Percentiles rank a stretch among this genome's conserved stretches.
Evolutionary conservation across 1,284 basidiomycete genomes (phyloP).

Genomic region (Kwoniella shivajii): DNA sequence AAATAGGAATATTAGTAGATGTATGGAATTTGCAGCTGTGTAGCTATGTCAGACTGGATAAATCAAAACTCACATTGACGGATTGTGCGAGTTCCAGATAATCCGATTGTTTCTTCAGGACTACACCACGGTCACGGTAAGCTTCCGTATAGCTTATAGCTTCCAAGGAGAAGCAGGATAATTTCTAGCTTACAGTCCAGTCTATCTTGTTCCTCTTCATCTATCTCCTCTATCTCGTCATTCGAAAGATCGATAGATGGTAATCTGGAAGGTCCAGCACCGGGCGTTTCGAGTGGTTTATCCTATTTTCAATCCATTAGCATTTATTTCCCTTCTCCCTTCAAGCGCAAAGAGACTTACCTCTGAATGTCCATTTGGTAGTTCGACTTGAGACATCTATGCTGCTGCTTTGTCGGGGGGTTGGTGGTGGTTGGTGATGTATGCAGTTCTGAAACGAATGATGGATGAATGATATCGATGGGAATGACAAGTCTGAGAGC

Average conservation of each 20-base stretch:
- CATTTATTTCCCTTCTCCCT: not conserved
- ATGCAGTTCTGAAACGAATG: not conserved
- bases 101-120: constrained; percentile 37
- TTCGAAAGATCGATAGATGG: not conserved
- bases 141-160: no score
- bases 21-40: no score
- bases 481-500: no score
- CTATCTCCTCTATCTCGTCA: not conserved
- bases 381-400: not conserved
- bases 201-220: constrained; percentile 27
- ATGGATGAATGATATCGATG: no score
- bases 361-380: constrained; percentile 11
- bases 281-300: constrained; percentile 26
- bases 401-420: not conserved
- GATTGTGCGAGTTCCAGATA: constrained; percentile 45
- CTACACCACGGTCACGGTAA: no score
- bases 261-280: constrained; percentile 32
- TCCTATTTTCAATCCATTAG: constrained; percentile 1
- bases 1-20: no score
- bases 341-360: not conserved
- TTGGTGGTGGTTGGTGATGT: no score
- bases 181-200: constrained; percentile 18
- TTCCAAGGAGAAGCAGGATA: not conserved
- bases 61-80: constrained; percentile 32
- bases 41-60: not conserved